Evolutionary conservation across 768 basidiomycete species (phyloP).

Genomic region (Lactifluus pinguis): DNA sequence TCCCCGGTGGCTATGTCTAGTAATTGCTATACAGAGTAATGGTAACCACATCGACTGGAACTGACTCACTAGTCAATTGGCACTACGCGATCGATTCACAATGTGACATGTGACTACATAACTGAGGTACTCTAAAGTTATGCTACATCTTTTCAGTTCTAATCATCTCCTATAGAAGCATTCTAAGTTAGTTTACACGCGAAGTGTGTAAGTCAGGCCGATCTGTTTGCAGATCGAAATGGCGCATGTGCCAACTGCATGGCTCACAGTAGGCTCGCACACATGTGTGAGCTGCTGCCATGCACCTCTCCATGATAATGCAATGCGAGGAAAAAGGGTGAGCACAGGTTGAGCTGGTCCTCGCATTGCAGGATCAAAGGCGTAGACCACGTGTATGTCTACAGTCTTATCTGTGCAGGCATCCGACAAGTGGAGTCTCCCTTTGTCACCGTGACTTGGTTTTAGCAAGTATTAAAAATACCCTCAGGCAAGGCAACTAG

Average conservation of each 20-base stretch:
- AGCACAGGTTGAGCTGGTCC: not conserved
- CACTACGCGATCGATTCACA: not conserved
- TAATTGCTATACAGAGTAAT: not conserved
- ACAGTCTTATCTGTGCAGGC: not conserved
- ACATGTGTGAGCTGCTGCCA: not conserved
- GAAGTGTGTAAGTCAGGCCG: not conserved
- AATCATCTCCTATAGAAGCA: not conserved
- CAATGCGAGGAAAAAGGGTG: not conserved
- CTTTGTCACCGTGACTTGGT: not conserved
- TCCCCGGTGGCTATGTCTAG: not conserved
- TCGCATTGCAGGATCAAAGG: not conserved
- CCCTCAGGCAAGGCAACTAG: not conserved
- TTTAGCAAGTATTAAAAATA: not conserved
- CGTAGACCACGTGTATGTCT: not conserved
- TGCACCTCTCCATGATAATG: not conserved
- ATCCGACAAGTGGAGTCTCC: not conserved
- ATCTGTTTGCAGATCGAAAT: not conserved
- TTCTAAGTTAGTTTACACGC: not conserved
- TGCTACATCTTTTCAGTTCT: not conserved
- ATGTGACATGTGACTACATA: not conserved
- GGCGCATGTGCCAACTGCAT: constrained; percentile 7
- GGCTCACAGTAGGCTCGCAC: not conserved
- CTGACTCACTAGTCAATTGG: not conserved
- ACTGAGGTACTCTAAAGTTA: not conserved
- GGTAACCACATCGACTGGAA: not conserved